Evolutionary conservation across 106 monocot genomes (phyloP), one percentile per base, ranked within the genome.

Genomic region (Cymbidium sinense): DNA sequence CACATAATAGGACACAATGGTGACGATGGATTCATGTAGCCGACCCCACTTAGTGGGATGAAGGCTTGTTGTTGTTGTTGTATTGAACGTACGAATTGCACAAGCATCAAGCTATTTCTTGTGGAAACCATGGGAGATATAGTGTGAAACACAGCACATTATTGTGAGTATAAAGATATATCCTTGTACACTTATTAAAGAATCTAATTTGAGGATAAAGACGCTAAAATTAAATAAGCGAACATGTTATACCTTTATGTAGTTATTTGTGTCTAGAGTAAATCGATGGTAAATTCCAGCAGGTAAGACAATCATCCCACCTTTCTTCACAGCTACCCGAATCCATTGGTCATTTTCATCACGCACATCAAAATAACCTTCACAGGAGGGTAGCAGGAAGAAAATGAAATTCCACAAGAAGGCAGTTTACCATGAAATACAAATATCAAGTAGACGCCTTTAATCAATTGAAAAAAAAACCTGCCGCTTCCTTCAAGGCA

Each of bases 241-340:
- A 43, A 29, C 7, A 78, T 18, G 27, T 73, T 51, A 67, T 87
- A 98, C 98, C 94, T 98, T 98, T 52, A 98, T 94, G 76, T 94
- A 92, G 82, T 98, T 94, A 34, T 83, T 39, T 35, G 90, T 62
- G 76, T 98, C 98, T 34, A 98, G 83, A 21, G 98, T 90, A 80
- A 98, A 98, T 23, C 98, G 88, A 84, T 98, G 98, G 79, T 98
- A 98, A 35, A 98, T 92, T 80, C 98, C 98, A 65, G 94, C 98
- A 80, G 94, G 98, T 31, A 98, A 84, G 73, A 98, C 90, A 58
- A 98, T 92, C 98, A 98, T 81, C 23, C 92, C 94, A 12, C 98
- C 98, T 76, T 91, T 92, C 80, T 90, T 92, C 43, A 98, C 54
- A 51, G 90, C 86, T 58, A 98, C 83, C 18, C 98, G 88, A 70